Conservation (phyloP, 2,329 filamentous ascomycete genomes). For the Diaporthe sp. region DNA sequence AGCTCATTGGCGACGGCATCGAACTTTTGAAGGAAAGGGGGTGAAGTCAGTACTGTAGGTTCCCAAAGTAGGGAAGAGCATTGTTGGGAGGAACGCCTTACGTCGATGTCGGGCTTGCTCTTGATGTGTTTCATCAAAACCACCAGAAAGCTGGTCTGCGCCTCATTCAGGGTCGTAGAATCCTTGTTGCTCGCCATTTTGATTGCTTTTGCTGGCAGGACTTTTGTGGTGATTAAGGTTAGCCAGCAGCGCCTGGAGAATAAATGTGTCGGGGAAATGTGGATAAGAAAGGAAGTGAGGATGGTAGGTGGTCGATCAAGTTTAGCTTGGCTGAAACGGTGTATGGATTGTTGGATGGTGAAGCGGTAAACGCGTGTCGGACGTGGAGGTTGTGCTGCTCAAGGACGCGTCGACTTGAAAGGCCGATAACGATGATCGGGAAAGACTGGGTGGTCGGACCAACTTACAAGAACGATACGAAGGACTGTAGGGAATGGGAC, state of each 20-base stretch:
- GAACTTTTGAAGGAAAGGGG: constrained; percentile 29
- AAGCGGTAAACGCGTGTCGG: not conserved
- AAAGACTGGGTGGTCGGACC: not conserved
- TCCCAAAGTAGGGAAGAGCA: not conserved
- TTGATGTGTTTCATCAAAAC: constrained; percentile 38
- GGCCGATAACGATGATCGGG: too few species aligned
- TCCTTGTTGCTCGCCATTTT: not conserved
- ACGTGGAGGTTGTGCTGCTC: not conserved
- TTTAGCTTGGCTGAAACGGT: not conserved
- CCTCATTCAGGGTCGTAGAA: not conserved
- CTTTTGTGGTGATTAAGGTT: not conserved
- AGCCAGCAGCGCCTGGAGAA: not conserved
- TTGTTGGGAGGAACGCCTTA: not conserved
- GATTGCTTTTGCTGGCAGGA: not conserved
- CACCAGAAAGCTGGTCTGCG: constrained; percentile 38
- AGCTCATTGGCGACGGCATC: constrained; percentile 31
- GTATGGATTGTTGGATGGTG: not conserved
- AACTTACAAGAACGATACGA: not conserved
- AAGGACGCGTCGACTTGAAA: not conserved
- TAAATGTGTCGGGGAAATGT: not conserved
- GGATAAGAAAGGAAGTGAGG: not conserved
- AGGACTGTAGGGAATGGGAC: not conserved
- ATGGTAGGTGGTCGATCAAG: too few species aligned
- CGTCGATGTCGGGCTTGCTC: constrained; percentile 39
- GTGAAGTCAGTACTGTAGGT: not conserved